Conservation (phyloP, 2,329 filamentous ascomycete species). For the Fusarium sp. region DNA sequence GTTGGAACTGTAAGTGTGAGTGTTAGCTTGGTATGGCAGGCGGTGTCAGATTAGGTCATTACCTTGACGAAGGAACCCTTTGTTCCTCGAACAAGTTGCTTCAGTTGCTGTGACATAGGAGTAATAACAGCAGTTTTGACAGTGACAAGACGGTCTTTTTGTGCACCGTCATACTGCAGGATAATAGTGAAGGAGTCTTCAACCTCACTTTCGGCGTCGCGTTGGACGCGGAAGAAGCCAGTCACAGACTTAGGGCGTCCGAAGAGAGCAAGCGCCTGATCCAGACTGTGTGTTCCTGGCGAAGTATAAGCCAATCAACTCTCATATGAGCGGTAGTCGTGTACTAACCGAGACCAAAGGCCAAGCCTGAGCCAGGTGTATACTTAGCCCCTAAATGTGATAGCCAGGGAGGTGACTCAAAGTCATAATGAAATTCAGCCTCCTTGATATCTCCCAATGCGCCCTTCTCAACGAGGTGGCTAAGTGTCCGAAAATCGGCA, state of each 20-base stretch:
- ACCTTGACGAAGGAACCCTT: conserved; percentile 44
- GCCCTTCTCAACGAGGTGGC: conserved; percentile 21
- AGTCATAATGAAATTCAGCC: conserved; percentile 77
- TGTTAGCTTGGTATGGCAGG: accelerated
- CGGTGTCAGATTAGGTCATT: accelerated
- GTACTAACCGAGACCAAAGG: conserved; percentile 58
- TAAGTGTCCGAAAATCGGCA: conserved; percentile 41
- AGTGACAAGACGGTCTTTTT: conserved; percentile 51
- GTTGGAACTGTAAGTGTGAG: conserved; percentile 65
- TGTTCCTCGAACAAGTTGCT: conserved; percentile 39
- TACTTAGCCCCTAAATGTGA: conserved; percentile 52
- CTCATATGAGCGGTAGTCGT: no score
- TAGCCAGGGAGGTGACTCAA: conserved; percentile 60
- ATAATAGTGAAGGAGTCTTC: conserved; percentile 70
- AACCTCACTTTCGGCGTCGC: conserved; percentile 49
- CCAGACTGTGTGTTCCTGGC: conserved; percentile 44
- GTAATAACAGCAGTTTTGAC: conserved; percentile 40
- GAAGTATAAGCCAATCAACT: background rate
- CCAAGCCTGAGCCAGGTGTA: conserved; percentile 57
- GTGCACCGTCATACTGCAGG: conserved; percentile 66
- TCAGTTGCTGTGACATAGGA: conserved; percentile 38
- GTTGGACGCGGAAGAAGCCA: conserved; percentile 42
- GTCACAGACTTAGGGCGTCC: conserved; percentile 40
- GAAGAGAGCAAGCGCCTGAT: conserved; percentile 40
- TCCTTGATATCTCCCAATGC: conserved; percentile 70